A percentile compares a stretch with the other conserved stretches of the same genome.
Conservation (phyloP, 352 stramenopile genomes). For the Phytophthora pini region DNA sequence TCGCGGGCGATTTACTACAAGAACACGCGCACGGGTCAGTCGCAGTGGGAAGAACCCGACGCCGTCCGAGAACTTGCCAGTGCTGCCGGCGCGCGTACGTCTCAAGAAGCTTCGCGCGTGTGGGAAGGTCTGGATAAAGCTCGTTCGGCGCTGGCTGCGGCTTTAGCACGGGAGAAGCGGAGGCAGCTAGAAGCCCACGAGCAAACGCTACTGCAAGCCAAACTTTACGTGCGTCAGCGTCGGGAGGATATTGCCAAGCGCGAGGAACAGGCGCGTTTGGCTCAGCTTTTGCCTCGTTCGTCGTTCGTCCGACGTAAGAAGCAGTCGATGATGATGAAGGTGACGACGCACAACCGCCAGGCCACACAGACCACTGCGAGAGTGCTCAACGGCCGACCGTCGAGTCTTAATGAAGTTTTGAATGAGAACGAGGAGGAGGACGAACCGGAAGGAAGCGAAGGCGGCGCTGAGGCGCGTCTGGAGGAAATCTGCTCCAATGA, state of each 20-base stretch:
- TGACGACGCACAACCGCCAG: constrained; percentile 36
- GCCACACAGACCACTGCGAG: constrained; percentile 12
- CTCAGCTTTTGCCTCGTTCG: constrained; percentile 65
- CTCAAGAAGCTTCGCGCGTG: constrained; percentile 59
- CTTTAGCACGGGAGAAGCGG: constrained; percentile 51
- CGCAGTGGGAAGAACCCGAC: constrained; percentile 75
- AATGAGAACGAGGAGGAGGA: constrained; percentile 27
- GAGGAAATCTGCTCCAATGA: constrained; percentile 66
- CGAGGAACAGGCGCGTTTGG: constrained; percentile 61
- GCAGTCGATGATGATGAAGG: constrained; percentile 74
- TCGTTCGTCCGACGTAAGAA: constrained; percentile 75
- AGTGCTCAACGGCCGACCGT: constrained; percentile 8
- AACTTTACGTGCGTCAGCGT: constrained; percentile 50
- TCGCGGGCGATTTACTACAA: constrained; percentile 78
- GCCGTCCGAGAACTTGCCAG: constrained; percentile 62
- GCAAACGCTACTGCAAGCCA: constrained; percentile 40
- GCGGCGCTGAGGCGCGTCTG: constrained; percentile 33
- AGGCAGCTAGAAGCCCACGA: constrained; percentile 44
- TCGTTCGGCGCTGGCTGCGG: constrained; percentile 46
- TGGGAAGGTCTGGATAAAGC: constrained; percentile 65
- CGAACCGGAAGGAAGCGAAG: constrained; percentile 28
- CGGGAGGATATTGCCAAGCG: constrained; percentile 64
- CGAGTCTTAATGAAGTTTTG: constrained; percentile 18
- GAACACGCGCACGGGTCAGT: constrained; percentile 69
- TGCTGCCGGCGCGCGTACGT: constrained; percentile 51